Conservation (phyloP, 495 filamentous ascomycete species). For the Friedmanniomyces simplex region DNA sequence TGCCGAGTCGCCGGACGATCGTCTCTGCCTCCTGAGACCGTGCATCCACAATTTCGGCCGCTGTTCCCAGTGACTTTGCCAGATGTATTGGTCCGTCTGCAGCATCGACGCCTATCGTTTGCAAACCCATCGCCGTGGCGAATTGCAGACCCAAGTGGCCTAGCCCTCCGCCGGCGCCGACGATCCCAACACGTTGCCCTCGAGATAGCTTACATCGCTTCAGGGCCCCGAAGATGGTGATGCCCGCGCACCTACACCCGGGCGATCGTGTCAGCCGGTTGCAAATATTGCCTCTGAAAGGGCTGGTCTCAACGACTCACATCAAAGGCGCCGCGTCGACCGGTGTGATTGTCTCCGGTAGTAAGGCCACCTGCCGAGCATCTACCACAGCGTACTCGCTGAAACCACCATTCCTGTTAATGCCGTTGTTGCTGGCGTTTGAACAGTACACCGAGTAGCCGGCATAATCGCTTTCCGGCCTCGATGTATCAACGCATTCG, state of each 20-base stretch:
- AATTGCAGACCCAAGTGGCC: constrained; percentile 48
- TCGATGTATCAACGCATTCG: constrained; percentile 35
- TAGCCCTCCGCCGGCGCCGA: constrained; percentile 47
- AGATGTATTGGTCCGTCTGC: constrained; percentile 41
- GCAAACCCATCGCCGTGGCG: constrained; percentile 40
- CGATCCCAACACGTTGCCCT: constrained; percentile 41
- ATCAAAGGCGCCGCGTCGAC: constrained; percentile 44
- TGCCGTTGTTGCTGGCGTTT: constrained; percentile 31
- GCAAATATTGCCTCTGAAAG: neutral
- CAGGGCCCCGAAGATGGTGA: constrained; percentile 44
- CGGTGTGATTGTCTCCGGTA: constrained; percentile 42
- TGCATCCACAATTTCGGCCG: constrained; percentile 21
- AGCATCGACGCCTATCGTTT: constrained; percentile 44
- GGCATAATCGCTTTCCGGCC: constrained; percentile 29
- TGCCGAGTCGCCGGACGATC: neutral
- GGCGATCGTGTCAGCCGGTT: neutral
- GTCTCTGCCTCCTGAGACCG: constrained; percentile 8
- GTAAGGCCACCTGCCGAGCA: constrained; percentile 32
- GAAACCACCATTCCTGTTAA: constrained; percentile 41
- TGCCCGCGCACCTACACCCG: constrained; percentile 37
- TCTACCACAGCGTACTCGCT: constrained; percentile 44
- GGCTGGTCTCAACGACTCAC: constrained; percentile 17
- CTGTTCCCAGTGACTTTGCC: constrained; percentile 22
- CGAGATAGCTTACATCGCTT: constrained; percentile 32
- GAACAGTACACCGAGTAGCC: constrained; percentile 36